Evolutionary conservation across 306 rosid genomes (phyloP), one percentile per base, ranked within the genome.

Genomic region (Geum urbanum): DNA sequence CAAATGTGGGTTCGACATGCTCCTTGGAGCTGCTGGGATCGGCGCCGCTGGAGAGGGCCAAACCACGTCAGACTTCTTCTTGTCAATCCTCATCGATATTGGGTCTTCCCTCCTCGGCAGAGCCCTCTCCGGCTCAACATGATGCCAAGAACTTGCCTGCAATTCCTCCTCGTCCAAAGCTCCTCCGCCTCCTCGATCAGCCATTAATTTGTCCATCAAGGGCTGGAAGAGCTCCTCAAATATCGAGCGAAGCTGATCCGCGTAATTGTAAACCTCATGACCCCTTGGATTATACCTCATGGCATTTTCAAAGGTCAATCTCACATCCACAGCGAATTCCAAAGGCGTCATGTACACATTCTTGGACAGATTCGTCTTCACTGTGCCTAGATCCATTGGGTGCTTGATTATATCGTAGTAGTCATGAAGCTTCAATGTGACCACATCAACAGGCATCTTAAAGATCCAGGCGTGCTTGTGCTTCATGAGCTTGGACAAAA

Each of bases 361-460:
- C 35, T 80, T 84, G 0, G 82, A 56, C 0, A 91, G 94, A 61
- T 81, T 86, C 6, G 83, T 35, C 68, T 89, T 89, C 18, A 95
- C 92, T 0, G 97, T 80, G 2, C 99, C 99, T 4, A 95, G 92
- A 95, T 95, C 99, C 97, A 95, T 95, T 0, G 99, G 99, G 11
- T 63, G 69, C 80, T 91, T 95, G 27, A 95, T 78, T 49, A 91
- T 91, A 45, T 91, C 95, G 8, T 78, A 16, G 69, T 95, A 95
- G 83, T 95, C 99, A 68, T 95, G 99, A 61, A 95, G 95, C 22
- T 84, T 83, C 88, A 86, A 41, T 0, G 85, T 84, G 0, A 65
- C 75, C 2, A 76, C 95, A 41, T 95, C 92, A 0, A 95, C 99
- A 0, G 96, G 98, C 45, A 62, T 76, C 49, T 82, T 91, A 69